Evolutionary conservation across 805 yeast genomes (phyloP).

Genomic region (Yamadazyma nakazawae): DNA sequence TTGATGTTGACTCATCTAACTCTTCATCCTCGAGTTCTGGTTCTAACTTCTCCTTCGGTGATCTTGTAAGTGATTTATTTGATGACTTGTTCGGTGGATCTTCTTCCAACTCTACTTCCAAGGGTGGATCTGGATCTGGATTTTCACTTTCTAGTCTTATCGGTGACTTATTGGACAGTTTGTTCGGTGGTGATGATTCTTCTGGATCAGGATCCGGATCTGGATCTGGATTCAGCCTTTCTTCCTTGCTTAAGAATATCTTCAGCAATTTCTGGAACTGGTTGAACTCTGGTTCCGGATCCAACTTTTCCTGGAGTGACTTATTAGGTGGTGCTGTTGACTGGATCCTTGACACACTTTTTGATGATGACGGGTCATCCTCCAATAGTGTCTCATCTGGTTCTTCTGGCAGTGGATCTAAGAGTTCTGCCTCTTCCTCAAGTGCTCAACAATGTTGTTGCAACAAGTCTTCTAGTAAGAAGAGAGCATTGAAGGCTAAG

Average conservation of each 20-base stretch:
- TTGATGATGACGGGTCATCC: slow-evolving; percentile 19
- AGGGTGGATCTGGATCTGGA: slow-evolving; percentile 7
- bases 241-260: slow-evolving; percentile 1
- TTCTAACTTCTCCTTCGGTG: slow-evolving; percentile 14
- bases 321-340: slow-evolving; percentile 15
- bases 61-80: slow-evolving; percentile 10
- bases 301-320: slow-evolving; percentile 7
- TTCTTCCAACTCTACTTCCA: slow-evolving; percentile 1
- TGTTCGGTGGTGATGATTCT: slow-evolving; percentile 9
- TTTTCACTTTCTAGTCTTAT: slow-evolving; percentile 1
- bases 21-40: slow-evolving; percentile 7
- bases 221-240: slow-evolving; percentile 4
- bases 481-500: slow-evolving; percentile 17
- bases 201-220: neutral
- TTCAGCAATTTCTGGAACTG: slow-evolving; percentile 12
- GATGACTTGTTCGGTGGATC: slow-evolving; percentile 12
- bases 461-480: slow-evolving; percentile 10
- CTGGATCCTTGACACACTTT: slow-evolving; percentile 18
- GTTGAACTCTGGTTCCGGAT: slow-evolving; percentile 6
- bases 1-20: slow-evolving; percentile 11
- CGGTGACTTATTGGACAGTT: slow-evolving; percentile 1
- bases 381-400: slow-evolving; percentile 9
- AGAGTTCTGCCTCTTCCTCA: slow-evolving; percentile 6
- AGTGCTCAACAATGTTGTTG: slow-evolving; percentile 10
- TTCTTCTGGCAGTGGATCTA: slow-evolving; percentile 3